These are phyloP conservation scores for Trichoderma aggressivum DNA, from an alignment of 2,329 filamentous ascomycete genomes.

Conservation along the genomic window DNA sequence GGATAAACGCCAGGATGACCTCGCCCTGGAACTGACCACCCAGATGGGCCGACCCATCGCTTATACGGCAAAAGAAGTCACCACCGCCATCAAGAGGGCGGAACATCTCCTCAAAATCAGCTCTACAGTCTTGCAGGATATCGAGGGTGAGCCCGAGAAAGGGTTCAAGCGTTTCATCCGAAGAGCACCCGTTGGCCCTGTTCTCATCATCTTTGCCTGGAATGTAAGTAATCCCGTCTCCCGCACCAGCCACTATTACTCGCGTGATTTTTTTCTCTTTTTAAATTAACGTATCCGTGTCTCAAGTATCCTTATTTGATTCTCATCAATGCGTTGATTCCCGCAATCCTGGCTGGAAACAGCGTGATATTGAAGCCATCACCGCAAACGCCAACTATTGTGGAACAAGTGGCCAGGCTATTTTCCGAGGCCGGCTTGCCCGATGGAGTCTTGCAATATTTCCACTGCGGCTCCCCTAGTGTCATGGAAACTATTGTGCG, in stretches of 20 bases:
- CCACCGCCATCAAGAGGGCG: constrained; percentile 79
- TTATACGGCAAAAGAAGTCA: constrained; percentile 78
- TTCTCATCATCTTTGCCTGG: constrained; percentile 91
- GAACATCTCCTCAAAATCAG: constrained; percentile 85
- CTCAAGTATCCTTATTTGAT: constrained; percentile 88
- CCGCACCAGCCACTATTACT: not conserved
- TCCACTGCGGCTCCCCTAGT: constrained; percentile 78
- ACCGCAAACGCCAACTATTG: constrained; percentile 89
- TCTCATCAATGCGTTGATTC: constrained; percentile 86
- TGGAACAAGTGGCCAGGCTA: constrained; percentile 73
- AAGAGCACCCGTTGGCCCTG: constrained; percentile 82
- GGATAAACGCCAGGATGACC: constrained; percentile 67
- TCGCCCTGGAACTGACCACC: constrained; percentile 81
- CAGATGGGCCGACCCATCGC: constrained; percentile 95
- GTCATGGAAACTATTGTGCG: constrained; percentile 76
- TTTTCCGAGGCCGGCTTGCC: constrained; percentile 81
- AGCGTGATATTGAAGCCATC: constrained; percentile 92
- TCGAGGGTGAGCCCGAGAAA: constrained; percentile 76
- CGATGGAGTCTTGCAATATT: constrained; percentile 80
- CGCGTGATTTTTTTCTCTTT: not conserved
- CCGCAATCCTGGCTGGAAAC: constrained; percentile 87
- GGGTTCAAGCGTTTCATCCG: constrained; percentile 89
- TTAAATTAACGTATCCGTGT: constrained; percentile 13
- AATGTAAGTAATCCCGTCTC: constrained; percentile 64
- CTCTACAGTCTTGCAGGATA: constrained; percentile 73